Conservation (phyloP, 345 rosid genomes). For the Laguncularia racemosa region DNA sequence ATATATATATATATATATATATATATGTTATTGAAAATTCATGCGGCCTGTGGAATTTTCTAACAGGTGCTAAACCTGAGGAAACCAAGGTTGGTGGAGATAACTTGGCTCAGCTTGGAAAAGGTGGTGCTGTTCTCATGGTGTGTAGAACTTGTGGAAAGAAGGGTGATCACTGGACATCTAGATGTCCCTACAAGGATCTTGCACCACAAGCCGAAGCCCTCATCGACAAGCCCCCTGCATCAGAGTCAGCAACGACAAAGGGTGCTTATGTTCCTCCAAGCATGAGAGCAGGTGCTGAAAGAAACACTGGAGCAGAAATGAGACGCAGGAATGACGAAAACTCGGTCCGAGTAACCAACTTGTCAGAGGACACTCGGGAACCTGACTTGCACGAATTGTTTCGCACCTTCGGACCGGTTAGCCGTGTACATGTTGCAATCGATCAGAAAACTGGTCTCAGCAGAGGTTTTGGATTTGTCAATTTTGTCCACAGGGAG, state of each 20-base stretch:
- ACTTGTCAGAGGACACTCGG: constrained; percentile 81
- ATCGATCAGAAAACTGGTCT: constrained; percentile 79
- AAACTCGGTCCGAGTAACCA: constrained; percentile 82
- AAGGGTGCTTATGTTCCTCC: constrained; percentile 75
- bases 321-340: constrained; percentile 90
- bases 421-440: constrained; percentile 78
- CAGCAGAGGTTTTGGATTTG: constrained; percentile 92
- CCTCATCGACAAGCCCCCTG: constrained; percentile 53
- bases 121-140: constrained; percentile 80
- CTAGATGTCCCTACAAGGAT: constrained; percentile 86
- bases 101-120: constrained; percentile 53
- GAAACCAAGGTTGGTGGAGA: constrained; percentile 54
- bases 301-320: constrained; percentile 57
- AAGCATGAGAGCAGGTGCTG: constrained; percentile 66
- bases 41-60: constrained; percentile 1
- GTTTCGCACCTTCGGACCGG: constrained; percentile 76
- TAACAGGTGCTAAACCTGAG: constrained; percentile 60
- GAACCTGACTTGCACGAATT: constrained; percentile 79
- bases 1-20: too few relatives aligned
- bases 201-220: constrained; percentile 49
- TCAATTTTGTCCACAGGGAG: constrained; percentile 77
- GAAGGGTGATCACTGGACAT: constrained; percentile 95
- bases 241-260: constrained; percentile 34
- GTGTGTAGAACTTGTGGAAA: constrained; percentile 80
- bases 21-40: too few relatives aligned